phyloP scores from a whole-genome alignment of 1,284 basidiomycete species.

The Ustilago loliicola region DNA sequence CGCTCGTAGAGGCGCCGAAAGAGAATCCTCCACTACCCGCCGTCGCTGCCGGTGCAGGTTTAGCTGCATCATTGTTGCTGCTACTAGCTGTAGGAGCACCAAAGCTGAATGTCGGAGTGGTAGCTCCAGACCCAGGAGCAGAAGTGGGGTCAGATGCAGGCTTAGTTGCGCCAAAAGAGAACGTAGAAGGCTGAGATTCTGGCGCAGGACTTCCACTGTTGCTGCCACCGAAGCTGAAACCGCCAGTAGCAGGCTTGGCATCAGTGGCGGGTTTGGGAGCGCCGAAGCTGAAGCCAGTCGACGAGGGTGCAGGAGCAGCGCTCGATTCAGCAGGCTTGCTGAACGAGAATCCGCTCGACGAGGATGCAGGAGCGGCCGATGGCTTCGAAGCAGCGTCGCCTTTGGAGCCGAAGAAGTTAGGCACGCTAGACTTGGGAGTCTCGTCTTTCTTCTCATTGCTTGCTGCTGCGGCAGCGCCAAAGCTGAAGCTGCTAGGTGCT shows the following conservation, averaged over 20 bases:
- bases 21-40: constrained; percentile 17
- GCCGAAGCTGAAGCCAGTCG: constrained; percentile 36
- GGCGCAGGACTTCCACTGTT: constrained; percentile 18
- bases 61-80: constrained; percentile 1
- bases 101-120: constrained; percentile 32
- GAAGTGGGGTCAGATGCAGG: neutral
- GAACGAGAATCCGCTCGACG: constrained; percentile 41
- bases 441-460: constrained; percentile 34
- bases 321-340: constrained; percentile 32
- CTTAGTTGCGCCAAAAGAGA: constrained; percentile 29
- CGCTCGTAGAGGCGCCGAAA: constrained; percentile 15
- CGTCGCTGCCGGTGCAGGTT: constrained; percentile 20
- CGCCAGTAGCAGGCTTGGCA: constrained; percentile 20
- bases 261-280: constrained; percentile 17
- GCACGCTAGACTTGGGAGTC: constrained; percentile 18
- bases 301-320: constrained; percentile 10
- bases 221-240: constrained; percentile 37
- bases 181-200: constrained; percentile 18
- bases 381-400: constrained; percentile 26
- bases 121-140: constrained; percentile 9
- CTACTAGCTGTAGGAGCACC: constrained; percentile 6
- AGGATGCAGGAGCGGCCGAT: neutral
- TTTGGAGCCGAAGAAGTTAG: constrained; percentile 50
- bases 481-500: constrained; percentile 20
- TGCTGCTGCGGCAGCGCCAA: constrained; percentile 25